phyloP scores from a whole-genome alignment of 495 filamentous ascomycete species.

The Penicillium pulvis region DNA sequence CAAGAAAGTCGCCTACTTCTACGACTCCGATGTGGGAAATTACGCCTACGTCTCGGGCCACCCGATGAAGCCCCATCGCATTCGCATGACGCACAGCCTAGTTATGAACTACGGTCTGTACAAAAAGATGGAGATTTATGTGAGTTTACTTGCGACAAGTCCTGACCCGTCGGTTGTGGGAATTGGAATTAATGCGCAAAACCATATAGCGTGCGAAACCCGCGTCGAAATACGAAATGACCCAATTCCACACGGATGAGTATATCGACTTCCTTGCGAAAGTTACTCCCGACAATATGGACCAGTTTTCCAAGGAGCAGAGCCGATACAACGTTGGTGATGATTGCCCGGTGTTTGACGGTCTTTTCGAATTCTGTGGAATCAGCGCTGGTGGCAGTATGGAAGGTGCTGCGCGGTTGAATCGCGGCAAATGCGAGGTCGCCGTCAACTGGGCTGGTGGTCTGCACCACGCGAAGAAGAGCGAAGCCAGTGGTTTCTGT shows the following conservation, averaged over 20 bases:
- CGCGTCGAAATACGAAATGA: conserved; percentile 95
- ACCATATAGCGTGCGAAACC: conserved; percentile 86
- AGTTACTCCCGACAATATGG: conserved; percentile 99
- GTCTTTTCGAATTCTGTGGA: conserved; percentile 96
- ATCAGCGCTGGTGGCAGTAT: conserved; percentile 97
- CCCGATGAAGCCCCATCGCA: conserved; percentile 99
- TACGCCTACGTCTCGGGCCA: conserved; percentile 98
- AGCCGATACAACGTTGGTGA: conserved; percentile 97
- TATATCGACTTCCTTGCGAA: conserved; percentile 97
- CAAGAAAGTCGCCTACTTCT: conserved; percentile 93
- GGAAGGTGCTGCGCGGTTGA: conserved; percentile 91
- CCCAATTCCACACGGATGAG: conserved; percentile 98
- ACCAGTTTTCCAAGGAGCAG: conserved; percentile 87
- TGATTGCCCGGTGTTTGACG: conserved; percentile 97
- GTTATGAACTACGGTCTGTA: conserved; percentile 99
- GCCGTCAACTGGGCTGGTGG: conserved; percentile 98
- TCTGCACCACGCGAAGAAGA: conserved; percentile 96
- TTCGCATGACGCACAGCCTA: conserved; percentile 92
- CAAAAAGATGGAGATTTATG: conserved; percentile 99
- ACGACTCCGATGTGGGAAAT: conserved; percentile 96
- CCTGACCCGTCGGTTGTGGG: not conserved
- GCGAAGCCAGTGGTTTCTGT: conserved; percentile 95
- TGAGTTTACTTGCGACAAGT: conserved; percentile 48
- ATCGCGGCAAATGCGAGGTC: conserved; percentile 93
- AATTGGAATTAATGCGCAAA: conserved; percentile 11